Percentiles rank a stretch among this genome's conserved stretches.
phyloP scores from a whole-genome alignment of 257 asterid genomes.

The Linderniella brevidens region DNA sequence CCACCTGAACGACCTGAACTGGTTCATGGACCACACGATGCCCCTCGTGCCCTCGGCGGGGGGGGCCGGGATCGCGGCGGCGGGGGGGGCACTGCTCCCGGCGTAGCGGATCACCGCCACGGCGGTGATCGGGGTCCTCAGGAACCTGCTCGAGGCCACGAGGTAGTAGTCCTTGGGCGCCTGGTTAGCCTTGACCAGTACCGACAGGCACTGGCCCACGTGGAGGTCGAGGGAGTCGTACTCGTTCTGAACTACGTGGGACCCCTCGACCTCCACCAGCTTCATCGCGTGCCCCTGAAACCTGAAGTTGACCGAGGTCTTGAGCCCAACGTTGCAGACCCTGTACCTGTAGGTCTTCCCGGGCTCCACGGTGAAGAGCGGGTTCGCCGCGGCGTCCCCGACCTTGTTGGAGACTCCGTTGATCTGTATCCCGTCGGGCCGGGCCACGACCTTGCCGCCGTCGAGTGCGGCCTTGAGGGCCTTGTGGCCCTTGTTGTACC shows the following conservation, averaged over 20 bases:
- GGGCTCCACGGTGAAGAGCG: slow-evolving; percentile 26
- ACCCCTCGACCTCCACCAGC: slow-evolving; percentile 38
- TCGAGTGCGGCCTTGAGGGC: slow-evolving; percentile 26
- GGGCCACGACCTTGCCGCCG: slow-evolving; percentile 24
- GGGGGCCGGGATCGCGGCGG: slow-evolving; percentile 25
- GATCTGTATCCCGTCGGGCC: slow-evolving; percentile 41
- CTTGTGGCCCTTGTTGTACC: slow-evolving; percentile 51
- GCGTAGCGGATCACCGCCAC: slow-evolving; percentile 24
- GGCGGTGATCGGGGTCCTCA: slow-evolving; percentile 16
- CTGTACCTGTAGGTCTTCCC: slow-evolving; percentile 40
- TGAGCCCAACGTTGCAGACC: slow-evolving; percentile 35
- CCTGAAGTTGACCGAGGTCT: slow-evolving; percentile 26
- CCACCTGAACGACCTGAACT: slow-evolving; percentile 49
- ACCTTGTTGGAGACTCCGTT: slow-evolving; percentile 29
- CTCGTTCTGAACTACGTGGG: slow-evolving; percentile 34
- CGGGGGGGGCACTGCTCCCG: slow-evolving; percentile 19
- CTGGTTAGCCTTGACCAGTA: slow-evolving; percentile 30
- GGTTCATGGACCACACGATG: slow-evolving; percentile 39
- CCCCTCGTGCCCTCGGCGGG: slow-evolving; percentile 29
- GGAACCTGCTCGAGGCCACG: slow-evolving; percentile 30
- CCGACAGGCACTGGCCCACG: slow-evolving; percentile 38
- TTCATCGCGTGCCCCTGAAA: slow-evolving; percentile 38
- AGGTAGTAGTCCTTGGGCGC: slow-evolving; percentile 33
- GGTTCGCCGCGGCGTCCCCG: slow-evolving; percentile 16
- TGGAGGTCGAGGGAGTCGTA: slow-evolving; percentile 40